These are phyloP conservation scores for Parietichytrium sp. DNA, from an alignment of 108 stramenopile genomes.

Conservation along the genomic window DNA sequence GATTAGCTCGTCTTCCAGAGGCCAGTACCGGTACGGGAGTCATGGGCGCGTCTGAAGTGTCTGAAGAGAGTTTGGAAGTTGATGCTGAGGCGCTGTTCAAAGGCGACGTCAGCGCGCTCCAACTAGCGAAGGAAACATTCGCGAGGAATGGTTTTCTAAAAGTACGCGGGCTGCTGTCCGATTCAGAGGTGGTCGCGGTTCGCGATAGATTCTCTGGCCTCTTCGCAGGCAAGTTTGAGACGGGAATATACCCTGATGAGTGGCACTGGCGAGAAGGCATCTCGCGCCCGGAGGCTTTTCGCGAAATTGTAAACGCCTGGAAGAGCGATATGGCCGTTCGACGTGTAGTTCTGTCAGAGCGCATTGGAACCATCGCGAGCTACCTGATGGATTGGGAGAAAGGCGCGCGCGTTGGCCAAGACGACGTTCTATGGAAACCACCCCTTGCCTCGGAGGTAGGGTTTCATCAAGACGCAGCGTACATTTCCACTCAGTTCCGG, in stretches of 20 bases:
- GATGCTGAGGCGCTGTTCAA: too few species aligned
- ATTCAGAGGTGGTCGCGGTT: conserved; percentile 31
- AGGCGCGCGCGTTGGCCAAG: conserved; percentile 63
- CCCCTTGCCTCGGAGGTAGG: conserved; percentile 54
- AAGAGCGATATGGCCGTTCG: conserved; percentile 59
- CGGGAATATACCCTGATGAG: conserved; percentile 70
- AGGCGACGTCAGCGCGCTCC: too few species aligned
- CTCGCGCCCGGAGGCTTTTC: conserved; percentile 44
- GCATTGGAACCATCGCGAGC: conserved; percentile 52
- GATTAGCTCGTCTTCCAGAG: too few species aligned
- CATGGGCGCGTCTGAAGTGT: too few species aligned
- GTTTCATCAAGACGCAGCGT: conserved; percentile 67
- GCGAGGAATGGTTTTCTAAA: not conserved
- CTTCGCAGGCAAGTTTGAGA: conserved; percentile 64
- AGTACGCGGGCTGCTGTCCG: conserved; percentile 7
- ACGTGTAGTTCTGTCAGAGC: conserved; percentile 49
- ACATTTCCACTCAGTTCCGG: conserved; percentile 62
- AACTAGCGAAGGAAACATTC: not conserved
- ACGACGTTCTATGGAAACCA: conserved; percentile 71
- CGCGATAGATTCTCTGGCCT: conserved; percentile 39
- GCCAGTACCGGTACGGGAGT: too few species aligned
- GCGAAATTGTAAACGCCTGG: conserved; percentile 71
- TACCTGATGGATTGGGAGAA: conserved; percentile 60
- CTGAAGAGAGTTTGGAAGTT: too few species aligned
- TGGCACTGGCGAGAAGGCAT: conserved; percentile 69